These are phyloP conservation scores for Entophlyctis luteolus DNA, from an alignment of 192 early-diverging fungal species.

Conservation along the genomic window DNA sequence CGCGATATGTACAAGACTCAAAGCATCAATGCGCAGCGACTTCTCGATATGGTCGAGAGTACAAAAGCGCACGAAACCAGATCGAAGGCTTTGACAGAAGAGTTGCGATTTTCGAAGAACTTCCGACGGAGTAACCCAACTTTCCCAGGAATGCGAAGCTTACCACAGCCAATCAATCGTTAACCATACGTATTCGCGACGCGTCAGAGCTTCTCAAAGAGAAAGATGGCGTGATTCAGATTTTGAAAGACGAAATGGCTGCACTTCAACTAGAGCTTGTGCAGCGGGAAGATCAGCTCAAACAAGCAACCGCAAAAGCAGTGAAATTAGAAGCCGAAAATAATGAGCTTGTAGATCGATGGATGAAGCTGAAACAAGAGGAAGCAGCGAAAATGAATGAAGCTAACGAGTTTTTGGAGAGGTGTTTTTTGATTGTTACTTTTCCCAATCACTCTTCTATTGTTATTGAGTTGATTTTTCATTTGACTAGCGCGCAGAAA, in stretches of 20 bases:
- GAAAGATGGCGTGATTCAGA: conserved; percentile 90
- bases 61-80: conserved; percentile 57
- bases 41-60: conserved; percentile 81
- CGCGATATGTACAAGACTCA: conserved; percentile 85
- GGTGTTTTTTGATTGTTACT: conserved; percentile 44
- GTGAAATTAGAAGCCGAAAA: conserved; percentile 77
- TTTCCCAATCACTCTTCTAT: conserved; percentile 25
- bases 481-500: neutral
- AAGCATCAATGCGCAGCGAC: conserved; percentile 83
- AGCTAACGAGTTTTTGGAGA: conserved; percentile 84
- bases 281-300: conserved; percentile 54
- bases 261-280: conserved; percentile 86
- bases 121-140: no score
- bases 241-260: conserved; percentile 86
- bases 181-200: conserved; percentile 34
- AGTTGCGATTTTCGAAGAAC: no score
- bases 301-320: conserved; percentile 55
- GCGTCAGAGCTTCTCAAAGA: conserved; percentile 58
- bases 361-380: conserved; percentile 76
- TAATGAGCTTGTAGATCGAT: conserved; percentile 76
- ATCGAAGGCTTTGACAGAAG: conserved; percentile 54
- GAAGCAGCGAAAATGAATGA: conserved; percentile 92
- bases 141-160: conserved; percentile 27
- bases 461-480: neutral
- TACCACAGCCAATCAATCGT: neutral